Base-by-base conservation (phyloP, 805 yeast species). In the Candida nemodendra region DNA sequence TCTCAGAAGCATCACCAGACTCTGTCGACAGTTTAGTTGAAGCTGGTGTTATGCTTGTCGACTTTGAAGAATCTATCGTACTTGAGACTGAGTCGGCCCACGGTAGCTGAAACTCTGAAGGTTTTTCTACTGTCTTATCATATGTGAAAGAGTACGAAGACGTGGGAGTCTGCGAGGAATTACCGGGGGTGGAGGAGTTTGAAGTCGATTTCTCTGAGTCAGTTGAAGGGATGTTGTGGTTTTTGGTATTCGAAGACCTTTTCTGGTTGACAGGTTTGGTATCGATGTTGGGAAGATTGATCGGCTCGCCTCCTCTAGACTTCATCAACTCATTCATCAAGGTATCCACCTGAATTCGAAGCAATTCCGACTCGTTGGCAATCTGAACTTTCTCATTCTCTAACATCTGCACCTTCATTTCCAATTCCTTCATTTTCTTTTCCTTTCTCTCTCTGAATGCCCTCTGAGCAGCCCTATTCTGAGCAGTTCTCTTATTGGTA, bases 401-500 rank as follows among this genome's bases (percentile, higher is more conserved):
- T 48, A 91, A 71, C 48, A 66, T 61, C 34, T 71, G 63, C 11
- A 91, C 95, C 50, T 85, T 81, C 32, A 79, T 80, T 58, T 90
- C 96, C 44, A 91, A 70, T 47, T 88, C 95, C 56, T 79, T 77
- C 80, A 93, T 76, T 56, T 85, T 87, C 34, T 72, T 73, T 61
- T 91, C 98, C 61, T 91, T 91, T 44, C 98, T 77, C 64, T 93
- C 98, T 40, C 98, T 72, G 64, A 88, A 91, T 5, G 98, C 98
- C 38, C 98, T 72, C 64, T 93, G 99, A n/a, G 98, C 98, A 3
- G 97, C 97, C 53, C 98, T 75, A 62, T 93, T 91, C 65, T 93
- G 98, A 2, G 97, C 97, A 12, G 95, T 88, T 51, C 99, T 72
- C 69, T 87, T 91, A 54, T 79, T 80, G 57, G 84, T 88, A 50